phyloP scores from a whole-genome alignment of 2,329 filamentous ascomycete species.

The Curvularia verruculosa region DNA sequence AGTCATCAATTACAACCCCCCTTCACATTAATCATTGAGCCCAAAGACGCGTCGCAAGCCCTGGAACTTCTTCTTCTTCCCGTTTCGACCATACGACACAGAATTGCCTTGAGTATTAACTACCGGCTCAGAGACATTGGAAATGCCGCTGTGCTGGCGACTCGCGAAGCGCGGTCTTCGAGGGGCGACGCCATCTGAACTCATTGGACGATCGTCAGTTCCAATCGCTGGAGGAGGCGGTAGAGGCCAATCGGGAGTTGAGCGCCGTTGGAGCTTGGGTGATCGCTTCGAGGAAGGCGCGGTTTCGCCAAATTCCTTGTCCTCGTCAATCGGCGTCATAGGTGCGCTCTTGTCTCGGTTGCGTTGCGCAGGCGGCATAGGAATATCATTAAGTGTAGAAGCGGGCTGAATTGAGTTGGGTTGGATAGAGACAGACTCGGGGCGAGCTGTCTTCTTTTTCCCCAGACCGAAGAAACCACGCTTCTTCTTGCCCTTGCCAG shows the following conservation, averaged over 20 bases:
- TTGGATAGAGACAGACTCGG: conserved; percentile 42
- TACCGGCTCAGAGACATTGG: conserved; percentile 33
- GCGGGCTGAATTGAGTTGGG: conserved; percentile 35
- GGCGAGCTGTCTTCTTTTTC: conserved; percentile 62
- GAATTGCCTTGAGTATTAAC: conserved; percentile 25
- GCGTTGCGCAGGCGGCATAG: conserved; percentile 37
- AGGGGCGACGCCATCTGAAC: conserved; percentile 36
- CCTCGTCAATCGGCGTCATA: conserved; percentile 45
- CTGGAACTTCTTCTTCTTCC: conserved; percentile 71
- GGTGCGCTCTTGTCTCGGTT: conserved; percentile 33
- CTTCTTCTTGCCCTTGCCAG: conserved; percentile 49
- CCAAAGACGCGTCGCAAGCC: conserved; percentile 70
- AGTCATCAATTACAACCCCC: not conserved
- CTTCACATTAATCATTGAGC: conserved; percentile 55
- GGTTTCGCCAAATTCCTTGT: conserved; percentile 35
- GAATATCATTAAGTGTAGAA: conserved; percentile 33
- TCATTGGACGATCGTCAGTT: conserved; percentile 37
- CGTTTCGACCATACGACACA: conserved; percentile 39
- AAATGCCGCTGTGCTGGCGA: conserved; percentile 30
- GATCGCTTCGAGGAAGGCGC: conserved; percentile 29
- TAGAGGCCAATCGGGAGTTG: conserved; percentile 59
- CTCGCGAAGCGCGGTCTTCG: conserved; percentile 32
- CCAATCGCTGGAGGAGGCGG: conserved; percentile 44
- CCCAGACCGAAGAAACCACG: conserved; percentile 60
- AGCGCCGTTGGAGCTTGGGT: conserved; percentile 58